Conservation (phyloP, 1,284 basidiomycete genomes). For the Stygiomarasmius scandens region DNA sequence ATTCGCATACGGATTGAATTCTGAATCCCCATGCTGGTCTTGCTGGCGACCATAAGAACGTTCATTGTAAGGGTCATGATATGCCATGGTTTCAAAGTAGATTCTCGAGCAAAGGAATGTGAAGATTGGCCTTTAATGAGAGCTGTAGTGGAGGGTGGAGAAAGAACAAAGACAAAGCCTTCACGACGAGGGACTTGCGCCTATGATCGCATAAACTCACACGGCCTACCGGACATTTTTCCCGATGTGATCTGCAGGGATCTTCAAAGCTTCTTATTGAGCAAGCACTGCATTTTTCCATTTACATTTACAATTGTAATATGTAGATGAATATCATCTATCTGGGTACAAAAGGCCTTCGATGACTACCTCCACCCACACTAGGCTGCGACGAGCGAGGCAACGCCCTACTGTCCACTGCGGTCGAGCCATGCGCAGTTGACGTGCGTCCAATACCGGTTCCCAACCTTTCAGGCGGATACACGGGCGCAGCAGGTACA, state of each 20-base stretch:
- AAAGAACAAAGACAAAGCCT: background rate
- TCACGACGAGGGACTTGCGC: background rate
- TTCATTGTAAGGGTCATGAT: constrained; percentile 55
- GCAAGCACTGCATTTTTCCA: too few species aligned
- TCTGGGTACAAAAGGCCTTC: constrained; percentile 50
- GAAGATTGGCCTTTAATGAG: background rate
- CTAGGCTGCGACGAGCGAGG: constrained; percentile 28
- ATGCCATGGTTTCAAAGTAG: too few species aligned
- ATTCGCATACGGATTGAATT: constrained; percentile 53
- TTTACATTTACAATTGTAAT: too few species aligned
- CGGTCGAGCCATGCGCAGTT: background rate
- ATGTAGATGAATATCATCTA: constrained; percentile 1
- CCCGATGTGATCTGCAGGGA: background rate
- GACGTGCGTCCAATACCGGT: background rate
- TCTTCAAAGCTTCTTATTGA: constrained; percentile 15
- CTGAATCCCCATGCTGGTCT: constrained; percentile 38
- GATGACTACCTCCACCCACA: constrained; percentile 37
- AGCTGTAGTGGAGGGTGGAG: background rate
- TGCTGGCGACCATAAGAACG: constrained; percentile 39
- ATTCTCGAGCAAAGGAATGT: background rate
- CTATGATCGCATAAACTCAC: background rate
- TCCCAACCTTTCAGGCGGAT: background rate
- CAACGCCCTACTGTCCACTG: constrained; percentile 23
- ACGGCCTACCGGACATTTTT: background rate
- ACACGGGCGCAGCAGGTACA: background rate